A percentile compares a stretch with the other conserved stretches of the same genome.
These are phyloP conservation scores for Mitragyna speciosa DNA, from an alignment of 257 asterid genomes.

Conservation along the genomic window DNA sequence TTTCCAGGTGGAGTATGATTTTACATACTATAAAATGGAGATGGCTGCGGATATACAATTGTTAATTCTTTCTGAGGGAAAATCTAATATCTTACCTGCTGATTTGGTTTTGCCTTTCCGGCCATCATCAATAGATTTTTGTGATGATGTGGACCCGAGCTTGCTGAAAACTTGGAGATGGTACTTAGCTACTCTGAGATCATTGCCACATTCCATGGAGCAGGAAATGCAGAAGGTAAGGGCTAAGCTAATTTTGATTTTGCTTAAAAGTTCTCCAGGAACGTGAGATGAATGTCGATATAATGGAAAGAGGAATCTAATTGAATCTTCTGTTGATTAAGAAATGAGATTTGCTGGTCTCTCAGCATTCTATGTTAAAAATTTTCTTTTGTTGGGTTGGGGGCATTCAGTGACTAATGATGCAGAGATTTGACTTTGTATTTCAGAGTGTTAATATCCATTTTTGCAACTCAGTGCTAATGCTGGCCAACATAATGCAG, in stretches of 20 bases:
- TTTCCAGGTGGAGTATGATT: constrained; percentile 79
- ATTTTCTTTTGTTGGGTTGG: too few species aligned
- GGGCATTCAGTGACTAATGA: too few species aligned
- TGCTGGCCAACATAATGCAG: constrained; percentile 30
- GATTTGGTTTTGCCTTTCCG: constrained; percentile 76
- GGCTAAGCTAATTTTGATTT: neutral
- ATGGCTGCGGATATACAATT: constrained; percentile 74
- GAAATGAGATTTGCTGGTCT: neutral
- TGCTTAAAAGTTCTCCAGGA: neutral
- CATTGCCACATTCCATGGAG: constrained; percentile 65
- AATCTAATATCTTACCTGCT: constrained; percentile 82
- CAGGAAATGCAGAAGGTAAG: constrained; percentile 73
- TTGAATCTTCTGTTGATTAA: neutral
- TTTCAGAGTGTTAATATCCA: too few species aligned
- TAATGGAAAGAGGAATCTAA: neutral
- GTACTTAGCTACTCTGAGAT: constrained; percentile 83
- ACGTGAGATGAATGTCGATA: neutral
- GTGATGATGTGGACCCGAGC: constrained; percentile 39
- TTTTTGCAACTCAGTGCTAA: neutral
- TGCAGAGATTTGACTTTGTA: too few species aligned
- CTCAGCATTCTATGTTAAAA: too few species aligned
- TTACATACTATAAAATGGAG: constrained; percentile 85
- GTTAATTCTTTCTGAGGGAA: constrained; percentile 80
- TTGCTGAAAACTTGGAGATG: constrained; percentile 74
- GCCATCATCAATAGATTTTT: constrained; percentile 52